Conservation (phyloP, 2,329 filamentous ascomycete species). For the Dendrostoma leiphaemia region DNA sequence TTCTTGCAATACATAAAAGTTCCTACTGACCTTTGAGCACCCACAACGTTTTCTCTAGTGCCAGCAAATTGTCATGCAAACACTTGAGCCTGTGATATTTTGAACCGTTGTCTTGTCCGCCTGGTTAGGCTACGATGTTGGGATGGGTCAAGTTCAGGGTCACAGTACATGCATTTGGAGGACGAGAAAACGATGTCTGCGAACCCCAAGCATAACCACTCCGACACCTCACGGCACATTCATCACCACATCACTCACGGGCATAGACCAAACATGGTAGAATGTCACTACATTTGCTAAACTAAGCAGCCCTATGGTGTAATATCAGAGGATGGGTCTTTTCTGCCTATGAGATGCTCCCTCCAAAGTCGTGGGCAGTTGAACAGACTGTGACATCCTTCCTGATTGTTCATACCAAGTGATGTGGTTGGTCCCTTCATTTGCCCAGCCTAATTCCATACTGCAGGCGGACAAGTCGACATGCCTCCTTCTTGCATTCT, state of each 20-base stretch:
- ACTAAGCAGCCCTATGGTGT: slow-evolving; percentile 19
- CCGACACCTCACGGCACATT: too few species aligned
- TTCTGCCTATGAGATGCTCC: slow-evolving; percentile 19
- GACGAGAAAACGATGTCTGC: too few species aligned
- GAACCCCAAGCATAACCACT: too few species aligned
- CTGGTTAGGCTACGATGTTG: background rate
- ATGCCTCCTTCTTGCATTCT: slow-evolving; percentile 17
- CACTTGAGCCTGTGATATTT: too few species aligned
- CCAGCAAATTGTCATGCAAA: background rate
- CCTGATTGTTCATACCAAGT: slow-evolving; percentile 12
- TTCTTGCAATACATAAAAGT: background rate
- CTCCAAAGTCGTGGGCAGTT: slow-evolving; percentile 19
- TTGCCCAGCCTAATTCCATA: slow-evolving; percentile 17
- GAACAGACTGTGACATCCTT: slow-evolving; percentile 20
- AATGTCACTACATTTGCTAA: slow-evolving; percentile 17
- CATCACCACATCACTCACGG: background rate
- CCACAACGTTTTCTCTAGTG: background rate
- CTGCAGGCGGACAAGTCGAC: slow-evolving; percentile 12
- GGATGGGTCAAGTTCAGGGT: background rate
- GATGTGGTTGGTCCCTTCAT: slow-evolving; percentile 8
- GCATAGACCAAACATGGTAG: background rate
- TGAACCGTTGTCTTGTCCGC: too few species aligned
- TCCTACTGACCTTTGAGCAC: background rate
- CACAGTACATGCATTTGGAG: too few species aligned
- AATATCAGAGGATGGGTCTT: slow-evolving; percentile 21